Base-by-base conservation (phyloP, 331 rosid genomes). In the Stylosanthes scabra region DNA sequence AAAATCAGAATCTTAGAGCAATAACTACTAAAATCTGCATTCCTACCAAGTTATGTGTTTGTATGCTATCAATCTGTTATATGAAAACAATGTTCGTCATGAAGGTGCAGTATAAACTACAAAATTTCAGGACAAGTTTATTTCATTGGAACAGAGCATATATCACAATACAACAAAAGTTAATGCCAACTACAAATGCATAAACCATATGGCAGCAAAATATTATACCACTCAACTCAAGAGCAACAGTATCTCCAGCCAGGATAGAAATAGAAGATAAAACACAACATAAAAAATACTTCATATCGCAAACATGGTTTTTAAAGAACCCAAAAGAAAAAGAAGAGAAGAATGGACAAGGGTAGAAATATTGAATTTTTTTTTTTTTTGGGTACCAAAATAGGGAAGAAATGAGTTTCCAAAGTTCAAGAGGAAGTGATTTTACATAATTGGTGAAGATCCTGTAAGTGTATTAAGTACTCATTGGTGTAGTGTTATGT, bases 171-270 rank as follows among this genome's bases (percentile, higher is more conserved):
- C 25, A 61, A 58, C 34, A 45, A 20, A 61, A 49, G 27, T 63
- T 20, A 47, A 41, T 74, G 64, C 60, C 47, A 9, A 70, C 37
- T 49, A 70, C 41, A 49, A 28, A 60, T 28, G 37, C 57, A 64
- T 66, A 70, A 72, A 76, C 66, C 49, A 15, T 55, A 16, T 58
- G 78, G 64, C 55, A 57, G 57, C 42, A 75, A 81, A 67, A 56
- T 46, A 72, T 13, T 63, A 46, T 68, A 29, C 50, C 61, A 68
- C 29, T 73, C 59, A 67, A 54, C 29, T 73, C 39, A 68, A 61
- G 44, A 67, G 41, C 16, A 77, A 51, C 16, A 46, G n/a, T 45
- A 54, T 37, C 46, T 57, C 27, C 34, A 70, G 25, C 37, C 45
- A 55, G 39, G 50, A 2, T 9, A 25, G 39, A 41, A 56, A 13